Percentiles rank a stretch among this genome's conserved stretches.
These are phyloP conservation scores for Alternaria sp. DNA, from an alignment of 2,329 filamentous ascomycete genomes.

Conservation along the genomic window DNA sequence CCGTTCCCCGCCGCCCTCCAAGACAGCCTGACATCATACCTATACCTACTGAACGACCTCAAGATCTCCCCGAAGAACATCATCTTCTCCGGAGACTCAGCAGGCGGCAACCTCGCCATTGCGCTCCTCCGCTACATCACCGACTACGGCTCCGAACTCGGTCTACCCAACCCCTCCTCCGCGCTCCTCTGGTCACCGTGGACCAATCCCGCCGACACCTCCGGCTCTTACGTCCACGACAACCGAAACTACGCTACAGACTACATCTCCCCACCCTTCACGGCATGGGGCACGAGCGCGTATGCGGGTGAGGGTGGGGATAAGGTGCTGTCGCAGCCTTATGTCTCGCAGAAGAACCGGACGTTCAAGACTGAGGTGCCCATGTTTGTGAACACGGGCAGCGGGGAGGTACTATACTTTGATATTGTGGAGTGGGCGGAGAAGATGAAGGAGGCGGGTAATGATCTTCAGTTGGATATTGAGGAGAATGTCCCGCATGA, in stretches of 20 bases:
- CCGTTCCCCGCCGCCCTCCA: conserved; percentile 60
- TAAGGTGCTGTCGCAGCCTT: conserved; percentile 34
- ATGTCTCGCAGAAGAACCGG: conserved; percentile 47
- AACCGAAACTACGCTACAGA: conserved; percentile 50
- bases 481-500: conserved; percentile 55
- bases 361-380: conserved; percentile 50
- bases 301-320: conserved; percentile 37
- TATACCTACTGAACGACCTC: conserved; percentile 53
- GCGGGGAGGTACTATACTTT: conserved; percentile 51
- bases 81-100: conserved; percentile 57
- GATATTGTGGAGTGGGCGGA: conserved; percentile 49
- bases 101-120: conserved; percentile 56
- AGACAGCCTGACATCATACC: conserved; percentile 56
- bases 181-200: conserved; percentile 55
- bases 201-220: conserved; percentile 46
- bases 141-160: conserved; percentile 46
- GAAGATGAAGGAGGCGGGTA: conserved; percentile 49
- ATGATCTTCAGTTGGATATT: conserved; percentile 51
- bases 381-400: conserved; percentile 52
- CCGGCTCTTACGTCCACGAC: conserved; percentile 26
- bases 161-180: conserved; percentile 45
- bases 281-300: conserved; percentile 51
- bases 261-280: conserved; percentile 50
- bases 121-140: conserved; percentile 55
- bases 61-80: conserved; percentile 51